Conservation (phyloP, 805 yeast genomes). For the Kluyveromyces aestuarii region DNA sequence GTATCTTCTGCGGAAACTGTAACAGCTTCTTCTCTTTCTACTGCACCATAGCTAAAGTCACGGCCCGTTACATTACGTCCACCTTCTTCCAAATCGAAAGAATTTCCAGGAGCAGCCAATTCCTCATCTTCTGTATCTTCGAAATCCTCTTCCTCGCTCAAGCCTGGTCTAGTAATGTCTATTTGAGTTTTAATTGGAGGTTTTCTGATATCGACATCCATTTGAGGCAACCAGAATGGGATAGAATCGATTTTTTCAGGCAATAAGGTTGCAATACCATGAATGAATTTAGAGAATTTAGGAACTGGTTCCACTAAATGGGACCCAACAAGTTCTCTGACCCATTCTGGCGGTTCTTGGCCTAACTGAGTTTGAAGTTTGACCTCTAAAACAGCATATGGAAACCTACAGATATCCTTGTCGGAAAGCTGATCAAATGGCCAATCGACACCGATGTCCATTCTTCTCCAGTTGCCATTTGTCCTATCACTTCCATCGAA, state of each 20-base stretch:
- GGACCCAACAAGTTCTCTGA: slow-evolving; percentile 78
- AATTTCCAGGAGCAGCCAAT: slow-evolving; percentile 43
- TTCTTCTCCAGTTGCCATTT: slow-evolving; percentile 92
- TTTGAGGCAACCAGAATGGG: slow-evolving; percentile 97
- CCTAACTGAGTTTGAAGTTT: slow-evolving; percentile 96
- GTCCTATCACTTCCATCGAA: slow-evolving; percentile 91
- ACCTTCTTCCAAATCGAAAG: slow-evolving; percentile 65
- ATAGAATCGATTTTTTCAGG: slow-evolving; percentile 76
- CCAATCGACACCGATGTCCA: slow-evolving; percentile 96
- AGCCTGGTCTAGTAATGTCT: slow-evolving; percentile 30
- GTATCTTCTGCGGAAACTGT: slow-evolving; percentile 4
- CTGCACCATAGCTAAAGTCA: slow-evolving; percentile 33
- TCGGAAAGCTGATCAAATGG: slow-evolving; percentile 85
- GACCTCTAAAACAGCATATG: slow-evolving; percentile 95
- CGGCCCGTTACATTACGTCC: slow-evolving; percentile 7
- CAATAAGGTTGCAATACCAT: slow-evolving; percentile 87
- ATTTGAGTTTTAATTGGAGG: slow-evolving; percentile 48
- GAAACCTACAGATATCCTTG: slow-evolving; percentile 83
- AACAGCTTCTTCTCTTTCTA: slow-evolving; percentile 6
- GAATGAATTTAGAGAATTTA: slow-evolving; percentile 93
- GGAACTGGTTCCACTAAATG: slow-evolving; percentile 98
- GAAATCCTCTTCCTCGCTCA: slow-evolving; percentile 24
- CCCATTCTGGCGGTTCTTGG: slow-evolving; percentile 99
- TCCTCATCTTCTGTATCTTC: slow-evolving; percentile 31
- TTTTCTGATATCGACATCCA: slow-evolving; percentile 90